Conservation (phyloP, 441 rosid species). For the Viola pubescens region DNA sequence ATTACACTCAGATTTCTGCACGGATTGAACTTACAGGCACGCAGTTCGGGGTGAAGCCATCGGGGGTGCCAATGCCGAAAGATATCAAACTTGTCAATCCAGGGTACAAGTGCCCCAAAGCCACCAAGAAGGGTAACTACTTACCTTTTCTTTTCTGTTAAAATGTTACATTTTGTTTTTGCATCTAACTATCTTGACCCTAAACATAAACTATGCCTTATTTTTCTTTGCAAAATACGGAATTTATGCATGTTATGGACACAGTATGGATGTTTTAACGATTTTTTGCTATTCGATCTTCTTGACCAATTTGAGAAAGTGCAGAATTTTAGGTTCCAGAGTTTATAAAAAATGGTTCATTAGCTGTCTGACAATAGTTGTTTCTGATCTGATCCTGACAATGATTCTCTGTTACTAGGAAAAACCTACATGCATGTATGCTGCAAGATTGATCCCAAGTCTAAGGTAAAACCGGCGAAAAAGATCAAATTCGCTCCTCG, state of each 20-base stretch:
- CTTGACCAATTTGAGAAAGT: too few relatives aligned
- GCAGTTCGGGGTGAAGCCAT: slow-evolving; percentile 41
- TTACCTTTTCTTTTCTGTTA: not conserved
- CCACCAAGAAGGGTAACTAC: slow-evolving; percentile 26
- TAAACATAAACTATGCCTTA: too few relatives aligned
- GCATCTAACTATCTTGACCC: too few relatives aligned
- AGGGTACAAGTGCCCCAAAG: slow-evolving; percentile 40
- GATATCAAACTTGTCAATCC: slow-evolving; percentile 34
- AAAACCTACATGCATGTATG: slow-evolving; percentile 47
- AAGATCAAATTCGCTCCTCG: slow-evolving; percentile 39
- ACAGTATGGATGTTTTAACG: too few relatives aligned
- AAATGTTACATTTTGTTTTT: too few relatives aligned
- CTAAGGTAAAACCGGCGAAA: slow-evolving; percentile 35
- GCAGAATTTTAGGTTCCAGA: too few relatives aligned
- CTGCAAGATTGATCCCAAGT: slow-evolving; percentile 61
- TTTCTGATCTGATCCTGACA: too few relatives aligned
- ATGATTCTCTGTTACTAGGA: slow-evolving; percentile 22
- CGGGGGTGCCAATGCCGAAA: slow-evolving; percentile 45
- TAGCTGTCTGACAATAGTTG: too few relatives aligned
- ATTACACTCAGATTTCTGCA: slow-evolving; percentile 37
- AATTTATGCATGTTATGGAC: too few relatives aligned
- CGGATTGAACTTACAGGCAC: slow-evolving; percentile 41
- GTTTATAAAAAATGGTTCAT: too few relatives aligned
- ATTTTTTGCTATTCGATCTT: too few relatives aligned
- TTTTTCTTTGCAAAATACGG: too few relatives aligned